Conservation (phyloP, 805 yeast genomes). For the Lipomyces sp. region DNA sequence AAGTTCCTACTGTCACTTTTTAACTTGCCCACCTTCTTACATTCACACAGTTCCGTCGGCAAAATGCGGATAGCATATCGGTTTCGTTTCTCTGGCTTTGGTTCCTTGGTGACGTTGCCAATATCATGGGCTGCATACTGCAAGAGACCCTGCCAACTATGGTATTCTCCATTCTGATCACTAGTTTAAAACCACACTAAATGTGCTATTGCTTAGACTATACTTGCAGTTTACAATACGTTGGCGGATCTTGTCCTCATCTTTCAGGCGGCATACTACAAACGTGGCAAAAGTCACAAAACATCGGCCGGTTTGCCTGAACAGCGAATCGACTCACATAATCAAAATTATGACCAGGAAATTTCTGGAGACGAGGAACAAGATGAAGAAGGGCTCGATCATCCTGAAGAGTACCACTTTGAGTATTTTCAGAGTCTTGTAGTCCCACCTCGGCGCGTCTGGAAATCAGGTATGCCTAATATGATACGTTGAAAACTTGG, state of each 20-base stretch:
- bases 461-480: constrained; percentile 29
- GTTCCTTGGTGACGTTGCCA: constrained; percentile 93
- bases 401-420: constrained; percentile 2
- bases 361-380: constrained; percentile 11
- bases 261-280: constrained; percentile 82
- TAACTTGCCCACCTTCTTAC: background rate
- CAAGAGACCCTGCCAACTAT: constrained; percentile 94
- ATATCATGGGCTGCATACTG: constrained; percentile 85
- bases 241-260: constrained; percentile 84
- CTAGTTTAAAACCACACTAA: background rate
- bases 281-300: constrained; percentile 64
- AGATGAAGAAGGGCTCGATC: constrained; percentile 11
- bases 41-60: constrained; percentile 60
- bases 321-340: background rate
- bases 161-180: constrained; percentile 45
- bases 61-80: constrained; percentile 89
- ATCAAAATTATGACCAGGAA: background rate
- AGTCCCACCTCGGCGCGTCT: constrained; percentile 33
- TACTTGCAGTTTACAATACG: constrained; percentile 90
- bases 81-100: constrained; percentile 83
- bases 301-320: constrained; percentile 66
- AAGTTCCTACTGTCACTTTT: constrained; percentile 25
- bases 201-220: constrained; percentile 47
- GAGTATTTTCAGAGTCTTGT: constrained; percentile 34
- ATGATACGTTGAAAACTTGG: too few species aligned